Base-by-base conservation (phyloP, 768 basidiomycete genomes). In the Rubroboletus satanas region DNA sequence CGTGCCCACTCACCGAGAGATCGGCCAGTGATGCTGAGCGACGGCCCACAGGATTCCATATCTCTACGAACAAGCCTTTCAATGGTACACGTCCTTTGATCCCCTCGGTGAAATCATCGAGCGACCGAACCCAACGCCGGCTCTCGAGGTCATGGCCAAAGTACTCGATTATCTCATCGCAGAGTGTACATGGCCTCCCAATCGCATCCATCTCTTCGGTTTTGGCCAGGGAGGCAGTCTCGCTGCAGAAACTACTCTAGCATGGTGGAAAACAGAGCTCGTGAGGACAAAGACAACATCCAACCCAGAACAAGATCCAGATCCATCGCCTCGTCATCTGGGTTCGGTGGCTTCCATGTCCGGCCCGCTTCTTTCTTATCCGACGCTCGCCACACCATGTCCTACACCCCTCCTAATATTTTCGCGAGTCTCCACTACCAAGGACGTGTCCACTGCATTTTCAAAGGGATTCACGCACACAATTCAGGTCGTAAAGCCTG, bases 61-160 rank as follows among this genome's bases (percentile, higher is more conserved):
- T 63, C 76, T 93, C 18, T 82, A 90, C 62, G 87, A 90, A 68
- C 77, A 84, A 36, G 84, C 90, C 2, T 95, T 79, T 66, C 88
- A 93, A 63, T 95, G 92, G 93, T 95, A 89, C 72, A 71, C 78
- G 11, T 88, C 90, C 42, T 95, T 94, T 68, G 85, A 91, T 65
- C 74, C 70, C 7, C 79, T 94, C 8, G 93, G 93, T 2, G 90
- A 90, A 56, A 72, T 83, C 29, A 76, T 93, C 56, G 66, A 74
- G 5, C 73, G 75, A 9, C 92, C 93, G 2, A 83, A 96, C 63
- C 93, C 93, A 12, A 84, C 85, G 0, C 66, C 79, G 0, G 85
- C 84, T 0, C 75, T 93, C 52, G 74, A 82, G 8, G 71, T 83
- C 36, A 70, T 94, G 33, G 66, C 65, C 12, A 73, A 72, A 23